A percentile compares a stretch with the other conserved stretches of the same genome.
Evolutionary conservation across 345 rosid genomes (phyloP).

Genomic region (Linum lewisii): DNA sequence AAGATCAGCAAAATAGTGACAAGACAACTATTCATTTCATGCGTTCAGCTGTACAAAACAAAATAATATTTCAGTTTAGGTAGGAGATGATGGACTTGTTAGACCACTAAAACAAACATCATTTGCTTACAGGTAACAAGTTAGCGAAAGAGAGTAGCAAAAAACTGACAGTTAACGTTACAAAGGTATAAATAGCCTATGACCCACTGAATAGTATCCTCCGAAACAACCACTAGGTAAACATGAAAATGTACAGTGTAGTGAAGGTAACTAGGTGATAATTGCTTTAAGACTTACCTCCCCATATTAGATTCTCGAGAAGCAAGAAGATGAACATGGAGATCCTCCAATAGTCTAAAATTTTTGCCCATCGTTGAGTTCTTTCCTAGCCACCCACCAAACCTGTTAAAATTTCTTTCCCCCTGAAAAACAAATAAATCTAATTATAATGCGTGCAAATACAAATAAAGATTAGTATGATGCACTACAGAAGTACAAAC

Average conservation of each 20-base stretch:
- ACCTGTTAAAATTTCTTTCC: conserved; percentile 85
- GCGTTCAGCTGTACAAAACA: no score
- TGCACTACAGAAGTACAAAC: no score
- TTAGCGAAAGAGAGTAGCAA: no score
- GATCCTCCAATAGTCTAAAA: conserved; percentile 78
- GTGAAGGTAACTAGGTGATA: background rate
- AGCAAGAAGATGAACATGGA: conserved; percentile 89
- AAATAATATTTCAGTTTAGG: no score
- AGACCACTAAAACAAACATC: no score
- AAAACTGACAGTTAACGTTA: no score
- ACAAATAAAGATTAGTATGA: background rate
- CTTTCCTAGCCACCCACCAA: conserved; percentile 98
- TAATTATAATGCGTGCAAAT: background rate
- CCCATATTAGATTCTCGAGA: conserved; percentile 75
- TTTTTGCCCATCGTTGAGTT: conserved; percentile 81
- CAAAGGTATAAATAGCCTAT: no score
- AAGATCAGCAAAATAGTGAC: no score
- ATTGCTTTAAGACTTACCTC: conserved; percentile 36
- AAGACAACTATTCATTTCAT: no score
- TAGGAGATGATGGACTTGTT: no score
- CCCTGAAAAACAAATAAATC: conserved; percentile 45
- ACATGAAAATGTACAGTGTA: background rate
- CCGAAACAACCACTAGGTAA: conserved; percentile 5
- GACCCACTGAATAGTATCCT: background rate
- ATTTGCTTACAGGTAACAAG: no score